phyloP scores from a whole-genome alignment of 2,329 filamentous ascomycete species.

The Lachnellula subtilissima region DNA sequence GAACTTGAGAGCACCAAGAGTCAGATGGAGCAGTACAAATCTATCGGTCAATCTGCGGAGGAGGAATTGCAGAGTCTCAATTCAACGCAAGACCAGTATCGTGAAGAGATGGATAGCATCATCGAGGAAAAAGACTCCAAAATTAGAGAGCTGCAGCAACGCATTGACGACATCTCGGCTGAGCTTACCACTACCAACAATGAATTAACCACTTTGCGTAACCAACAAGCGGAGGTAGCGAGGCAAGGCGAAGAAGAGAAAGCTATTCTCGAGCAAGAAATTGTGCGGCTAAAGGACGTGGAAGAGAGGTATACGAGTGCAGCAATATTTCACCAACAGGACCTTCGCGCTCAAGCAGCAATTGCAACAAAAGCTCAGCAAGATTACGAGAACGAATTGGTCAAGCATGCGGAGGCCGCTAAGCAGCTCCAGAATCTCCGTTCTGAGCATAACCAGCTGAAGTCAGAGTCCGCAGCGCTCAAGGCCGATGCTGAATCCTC shows the following conservation, averaged over 20 bases:
- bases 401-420: conserved; percentile 94
- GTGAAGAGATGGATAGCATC: conserved; percentile 75
- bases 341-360: conserved; percentile 86
- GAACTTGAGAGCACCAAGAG: conserved; percentile 78
- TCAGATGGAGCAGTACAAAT: conserved; percentile 82
- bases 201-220: conserved; percentile 74
- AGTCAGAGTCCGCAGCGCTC: conserved; percentile 69
- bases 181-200: conserved; percentile 79
- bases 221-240: conserved; percentile 70
- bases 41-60: conserved; percentile 80
- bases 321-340: conserved; percentile 80
- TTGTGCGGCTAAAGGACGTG: conserved; percentile 76
- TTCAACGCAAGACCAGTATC: conserved; percentile 78
- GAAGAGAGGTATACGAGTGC: conserved; percentile 74
- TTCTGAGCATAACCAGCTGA: conserved; percentile 74
- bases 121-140: conserved; percentile 73
- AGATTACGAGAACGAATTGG: conserved; percentile 88
- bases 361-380: conserved; percentile 92
- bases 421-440: conserved; percentile 76
- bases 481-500: conserved; percentile 82
- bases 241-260: conserved; percentile 78
- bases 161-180: conserved; percentile 74
- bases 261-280: conserved; percentile 69
- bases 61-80: conserved; percentile 78
- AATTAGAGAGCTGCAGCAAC: conserved; percentile 76